Evolutionary conservation across 2,329 filamentous ascomycete species (phyloP).

Genomic region (Colletotrichum aenigma): DNA sequence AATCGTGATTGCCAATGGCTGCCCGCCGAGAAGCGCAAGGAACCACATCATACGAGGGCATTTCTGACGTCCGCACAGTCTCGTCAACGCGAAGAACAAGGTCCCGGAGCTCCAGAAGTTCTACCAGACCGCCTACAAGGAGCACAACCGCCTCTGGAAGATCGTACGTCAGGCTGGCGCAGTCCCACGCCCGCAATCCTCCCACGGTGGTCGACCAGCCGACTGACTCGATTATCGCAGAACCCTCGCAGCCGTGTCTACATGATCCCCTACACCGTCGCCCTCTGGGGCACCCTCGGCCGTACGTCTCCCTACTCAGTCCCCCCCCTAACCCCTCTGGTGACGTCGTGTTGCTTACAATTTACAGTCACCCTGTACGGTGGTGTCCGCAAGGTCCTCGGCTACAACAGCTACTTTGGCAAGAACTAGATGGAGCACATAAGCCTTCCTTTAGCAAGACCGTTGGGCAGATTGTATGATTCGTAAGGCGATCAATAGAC

Average conservation of each 20-base stretch:
- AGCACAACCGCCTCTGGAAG: constrained; percentile 74
- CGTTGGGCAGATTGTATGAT: constrained; percentile 6
- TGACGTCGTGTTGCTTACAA: constrained; percentile 23
- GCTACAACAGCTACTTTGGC: constrained; percentile 81
- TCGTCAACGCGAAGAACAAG: constrained; percentile 76
- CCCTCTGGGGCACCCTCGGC: constrained; percentile 66
- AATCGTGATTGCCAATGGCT: constrained; percentile 25
- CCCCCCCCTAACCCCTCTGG: not conserved
- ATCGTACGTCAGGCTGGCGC: constrained; percentile 65
- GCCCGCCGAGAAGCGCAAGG: not conserved
- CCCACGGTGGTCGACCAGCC: not conserved
- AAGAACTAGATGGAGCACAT: constrained; percentile 46
- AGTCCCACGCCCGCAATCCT: not conserved
- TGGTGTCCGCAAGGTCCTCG: constrained; percentile 73
- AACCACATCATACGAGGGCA: constrained; percentile 15
- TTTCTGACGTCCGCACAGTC: constrained; percentile 43
- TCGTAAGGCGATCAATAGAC: constrained; percentile 15
- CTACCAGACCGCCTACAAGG: constrained; percentile 76
- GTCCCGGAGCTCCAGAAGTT: constrained; percentile 76
- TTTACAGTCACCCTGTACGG: constrained; percentile 66
- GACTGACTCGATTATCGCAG: constrained; percentile 40
- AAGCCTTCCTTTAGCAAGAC: not conserved
- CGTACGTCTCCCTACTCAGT: constrained; percentile 51
- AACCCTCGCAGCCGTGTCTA: constrained; percentile 67
- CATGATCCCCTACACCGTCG: constrained; percentile 70